Conservation (phyloP, 768 basidiomycete genomes). For the Pleurotus cornucopiae region DNA sequence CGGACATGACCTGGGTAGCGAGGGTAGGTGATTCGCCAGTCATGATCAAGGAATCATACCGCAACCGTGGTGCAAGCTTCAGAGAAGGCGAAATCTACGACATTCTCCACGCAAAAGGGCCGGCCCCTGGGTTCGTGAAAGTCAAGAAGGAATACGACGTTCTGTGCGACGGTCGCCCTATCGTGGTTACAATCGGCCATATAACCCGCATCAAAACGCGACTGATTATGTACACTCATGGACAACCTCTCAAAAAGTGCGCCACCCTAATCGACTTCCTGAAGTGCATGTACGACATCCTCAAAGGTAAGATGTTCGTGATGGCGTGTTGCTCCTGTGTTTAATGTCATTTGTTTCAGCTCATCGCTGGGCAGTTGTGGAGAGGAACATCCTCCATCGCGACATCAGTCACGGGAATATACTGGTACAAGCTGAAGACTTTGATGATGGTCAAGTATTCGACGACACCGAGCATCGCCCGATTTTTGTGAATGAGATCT, state of each 20-base stretch:
- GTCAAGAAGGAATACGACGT: too few species aligned
- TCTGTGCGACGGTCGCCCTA: too few species aligned
- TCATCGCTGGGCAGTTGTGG: not conserved
- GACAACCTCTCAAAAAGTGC: not conserved
- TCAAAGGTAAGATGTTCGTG: not conserved
- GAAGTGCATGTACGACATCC: constrained; percentile 4
- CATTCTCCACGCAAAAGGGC: not conserved
- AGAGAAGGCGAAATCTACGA: constrained; percentile 7
- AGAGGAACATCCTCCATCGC: not conserved
- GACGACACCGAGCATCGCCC: not conserved
- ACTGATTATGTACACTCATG: not conserved
- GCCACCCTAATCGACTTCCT: not conserved
- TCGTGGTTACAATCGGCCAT: not conserved
- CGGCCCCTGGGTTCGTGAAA: not conserved
- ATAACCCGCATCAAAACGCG: not conserved
- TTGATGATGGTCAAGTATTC: too few species aligned
- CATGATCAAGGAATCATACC: constrained; percentile 7
- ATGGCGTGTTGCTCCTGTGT: not conserved
- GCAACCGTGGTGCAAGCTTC: not conserved
- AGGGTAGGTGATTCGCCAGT: not conserved
- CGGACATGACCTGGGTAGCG: constrained; percentile 7
- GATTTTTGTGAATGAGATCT: constrained; percentile 1
- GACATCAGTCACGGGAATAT: constrained; percentile 3
- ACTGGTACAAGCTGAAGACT: not conserved
- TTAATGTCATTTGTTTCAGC: not conserved